Conservation (phyloP, 106 monocot genomes). For the Phalaenopsis aphrodite region DNA sequence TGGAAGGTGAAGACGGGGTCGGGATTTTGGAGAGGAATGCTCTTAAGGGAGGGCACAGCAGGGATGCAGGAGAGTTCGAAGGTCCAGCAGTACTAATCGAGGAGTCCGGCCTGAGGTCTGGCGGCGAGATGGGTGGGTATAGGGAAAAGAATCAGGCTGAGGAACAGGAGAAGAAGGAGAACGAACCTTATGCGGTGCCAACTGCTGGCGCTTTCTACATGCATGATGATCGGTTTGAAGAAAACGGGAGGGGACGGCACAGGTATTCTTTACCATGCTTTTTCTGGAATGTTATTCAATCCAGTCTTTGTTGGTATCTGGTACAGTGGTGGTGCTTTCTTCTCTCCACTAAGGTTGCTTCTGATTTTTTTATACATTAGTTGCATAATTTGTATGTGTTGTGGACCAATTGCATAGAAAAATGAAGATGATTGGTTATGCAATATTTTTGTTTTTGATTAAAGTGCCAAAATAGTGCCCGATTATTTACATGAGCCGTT, state of each 20-base stretch:
- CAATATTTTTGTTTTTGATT: background rate
- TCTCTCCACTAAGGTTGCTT: background rate
- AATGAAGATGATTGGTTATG: background rate
- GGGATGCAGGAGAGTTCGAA: background rate
- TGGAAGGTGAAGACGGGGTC: constrained; percentile 9
- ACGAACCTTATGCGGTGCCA: constrained; percentile 67
- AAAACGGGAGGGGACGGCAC: constrained; percentile 44
- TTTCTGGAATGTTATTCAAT: background rate
- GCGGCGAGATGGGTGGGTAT: background rate
- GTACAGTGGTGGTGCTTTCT: background rate
- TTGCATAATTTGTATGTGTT: background rate
- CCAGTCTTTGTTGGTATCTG: background rate
- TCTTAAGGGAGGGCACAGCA: background rate
- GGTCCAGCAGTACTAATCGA: background rate
- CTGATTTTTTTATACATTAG: background rate
- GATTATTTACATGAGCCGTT: no score
- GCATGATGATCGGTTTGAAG: constrained; percentile 83
- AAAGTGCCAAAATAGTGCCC: no score
- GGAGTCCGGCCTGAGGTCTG: constrained; percentile 5
- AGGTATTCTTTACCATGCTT: constrained; percentile 21
- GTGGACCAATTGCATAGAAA: background rate
- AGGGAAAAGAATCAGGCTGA: constrained; percentile 10
- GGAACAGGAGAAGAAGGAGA: constrained; percentile 64
- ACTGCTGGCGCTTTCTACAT: constrained; percentile 83
- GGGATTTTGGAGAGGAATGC: background rate